phyloP scores from a whole-genome alignment of 1,284 basidiomycete genomes.

The Kwoniella shivajii region DNA sequence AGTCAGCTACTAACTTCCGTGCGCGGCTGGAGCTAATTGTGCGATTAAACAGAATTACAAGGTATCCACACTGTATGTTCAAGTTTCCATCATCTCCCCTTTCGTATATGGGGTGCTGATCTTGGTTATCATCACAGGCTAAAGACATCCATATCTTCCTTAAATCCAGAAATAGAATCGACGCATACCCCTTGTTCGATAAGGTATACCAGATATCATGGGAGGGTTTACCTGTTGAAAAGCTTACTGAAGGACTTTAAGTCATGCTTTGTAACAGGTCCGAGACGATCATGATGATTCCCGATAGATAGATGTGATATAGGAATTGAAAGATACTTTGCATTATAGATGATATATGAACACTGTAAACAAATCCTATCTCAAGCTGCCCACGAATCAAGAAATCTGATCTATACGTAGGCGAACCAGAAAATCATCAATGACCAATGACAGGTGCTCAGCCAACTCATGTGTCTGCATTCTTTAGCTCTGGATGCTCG shows the following conservation, averaged over 20 bases:
- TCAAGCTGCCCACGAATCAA: too few species aligned
- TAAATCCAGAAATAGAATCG: constrained; percentile 55
- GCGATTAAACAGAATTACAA: constrained; percentile 53
- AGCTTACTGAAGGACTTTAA: constrained; percentile 49
- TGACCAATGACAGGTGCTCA: too few species aligned
- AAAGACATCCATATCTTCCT: constrained; percentile 60
- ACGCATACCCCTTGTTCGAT: constrained; percentile 61
- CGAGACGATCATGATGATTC: not conserved
- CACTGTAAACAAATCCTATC: too few species aligned
- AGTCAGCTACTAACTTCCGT: constrained; percentile 8
- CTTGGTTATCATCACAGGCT: constrained; percentile 40
- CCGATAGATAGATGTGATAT: not conserved
- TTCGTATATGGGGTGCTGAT: too few species aligned
- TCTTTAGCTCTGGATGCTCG: too few species aligned
- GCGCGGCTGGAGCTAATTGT: not conserved
- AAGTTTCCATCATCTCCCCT: too few species aligned
- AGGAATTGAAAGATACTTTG: not conserved
- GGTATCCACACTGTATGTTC: constrained; percentile 55
- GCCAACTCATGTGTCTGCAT: too few species aligned
- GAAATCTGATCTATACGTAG: too few species aligned
- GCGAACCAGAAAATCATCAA: too few species aligned
- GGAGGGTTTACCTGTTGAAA: constrained; percentile 51
- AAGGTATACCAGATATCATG: constrained; percentile 56
- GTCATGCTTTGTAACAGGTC: not conserved
- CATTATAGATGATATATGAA: constrained; percentile 1